Evolutionary conservation across 2,329 filamentous ascomycete genomes (phyloP), one percentile per base, ranked within the genome.

Genomic region (Coniosporium uncinatum): DNA sequence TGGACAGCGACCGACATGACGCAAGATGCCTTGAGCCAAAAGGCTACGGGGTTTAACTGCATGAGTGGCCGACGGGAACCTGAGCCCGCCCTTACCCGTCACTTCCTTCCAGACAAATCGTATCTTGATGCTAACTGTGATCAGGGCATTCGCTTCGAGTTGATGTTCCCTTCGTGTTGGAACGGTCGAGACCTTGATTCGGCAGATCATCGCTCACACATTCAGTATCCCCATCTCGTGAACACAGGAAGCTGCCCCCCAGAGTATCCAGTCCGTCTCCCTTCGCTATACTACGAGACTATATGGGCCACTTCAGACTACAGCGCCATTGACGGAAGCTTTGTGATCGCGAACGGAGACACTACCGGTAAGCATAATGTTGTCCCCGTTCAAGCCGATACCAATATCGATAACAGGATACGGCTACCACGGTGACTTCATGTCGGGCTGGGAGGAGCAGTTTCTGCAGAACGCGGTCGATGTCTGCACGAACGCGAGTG

Each of bases 341-440:
- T 87, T 52, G 78, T 87, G 41, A 75, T 85, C 34, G 68, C 82
- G 48, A 81, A 80, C 54, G 83, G 83, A 35, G 83, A 89, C 43
- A 67, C 71, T 17, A 85, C 84, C 11, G 85, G 84, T 78, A 68
- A 54, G 71, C n/a, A n/a, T n/a, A n/a, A n/a, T n/a, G n/a, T n/a
- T n/a, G n/a, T n/a, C n/a, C n/a, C n/a, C n/a, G n/a, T n/a, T n/a
- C n/a, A n/a, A n/a, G n/a, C n/a, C n/a, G n/a, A n/a, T n/a, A n/a
- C n/a, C n/a, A n/a, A n/a, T n/a, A n/a, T n/a, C n/a, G n/a, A n/a
- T n/a, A n/a, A 3, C 40, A 83, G 83, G 87, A 37, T 85, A 73
- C 50, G 83, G 85, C 27, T 88, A 88, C 58, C 69, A 93, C 56
- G 88, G 74, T 37, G 88, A 94, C 56, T 90, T 91, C 63, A 81